Conservation (phyloP, 768 basidiomycete genomes). For the Cystobasidium tubakii region DNA sequence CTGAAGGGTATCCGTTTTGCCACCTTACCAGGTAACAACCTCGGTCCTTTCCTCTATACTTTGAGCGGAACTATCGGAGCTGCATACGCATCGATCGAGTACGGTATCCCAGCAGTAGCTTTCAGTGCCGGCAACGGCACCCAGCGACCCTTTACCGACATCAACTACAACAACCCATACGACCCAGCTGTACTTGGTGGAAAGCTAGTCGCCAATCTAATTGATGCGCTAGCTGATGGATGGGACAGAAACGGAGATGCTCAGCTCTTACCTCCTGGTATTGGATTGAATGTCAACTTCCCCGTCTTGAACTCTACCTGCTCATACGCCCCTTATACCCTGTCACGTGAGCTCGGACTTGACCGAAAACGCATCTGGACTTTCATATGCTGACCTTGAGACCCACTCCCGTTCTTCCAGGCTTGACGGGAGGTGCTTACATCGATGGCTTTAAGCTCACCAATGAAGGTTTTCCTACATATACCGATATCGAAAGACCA, state of each 20-base stretch:
- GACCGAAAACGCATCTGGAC: too few relatives aligned
- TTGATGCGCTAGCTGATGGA: constrained; percentile 26
- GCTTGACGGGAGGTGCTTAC: constrained; percentile 34
- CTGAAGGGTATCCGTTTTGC: background rate
- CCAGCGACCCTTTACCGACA: constrained; percentile 18
- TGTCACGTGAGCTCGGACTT: constrained; percentile 22
- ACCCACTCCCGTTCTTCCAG: background rate
- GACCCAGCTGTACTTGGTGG: constrained; percentile 24
- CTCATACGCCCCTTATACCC: constrained; percentile 13
- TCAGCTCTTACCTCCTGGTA: constrained; percentile 19
- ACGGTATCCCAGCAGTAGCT: constrained; percentile 31
- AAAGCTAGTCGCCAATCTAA: constrained; percentile 25
- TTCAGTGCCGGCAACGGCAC: constrained; percentile 33
- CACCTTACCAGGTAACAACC: background rate
- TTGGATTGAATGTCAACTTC: constrained; percentile 37
- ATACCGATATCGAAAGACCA: constrained; percentile 2
- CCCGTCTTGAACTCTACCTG: constrained; percentile 31
- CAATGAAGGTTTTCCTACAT: constrained; percentile 34
- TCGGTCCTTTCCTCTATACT: constrained; percentile 14
- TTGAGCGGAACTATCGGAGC: constrained; percentile 24
- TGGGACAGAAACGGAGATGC: background rate
- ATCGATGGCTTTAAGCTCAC: constrained; percentile 19
- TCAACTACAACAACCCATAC: constrained; percentile 16
- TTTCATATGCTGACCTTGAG: background rate
- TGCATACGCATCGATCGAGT: constrained; percentile 14